A percentile compares a stretch with the other conserved stretches of the same genome.
phyloP scores from a whole-genome alignment of 768 basidiomycete genomes.

The Asterophora lycoperdoides region DNA sequence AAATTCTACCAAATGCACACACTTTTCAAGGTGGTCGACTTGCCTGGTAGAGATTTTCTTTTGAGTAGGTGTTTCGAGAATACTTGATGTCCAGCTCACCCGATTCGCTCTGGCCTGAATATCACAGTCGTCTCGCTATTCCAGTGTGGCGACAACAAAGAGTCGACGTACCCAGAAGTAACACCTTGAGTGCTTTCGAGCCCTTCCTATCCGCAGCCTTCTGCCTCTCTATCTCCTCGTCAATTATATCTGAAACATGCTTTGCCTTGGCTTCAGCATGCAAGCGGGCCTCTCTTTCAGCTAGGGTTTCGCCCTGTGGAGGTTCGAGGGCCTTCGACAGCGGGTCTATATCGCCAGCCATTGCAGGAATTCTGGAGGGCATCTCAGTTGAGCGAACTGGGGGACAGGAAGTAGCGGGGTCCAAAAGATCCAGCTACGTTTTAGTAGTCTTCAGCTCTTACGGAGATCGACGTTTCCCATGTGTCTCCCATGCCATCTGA shows the following conservation, averaged over 20 bases:
- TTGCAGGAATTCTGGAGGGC: conserved; percentile 1
- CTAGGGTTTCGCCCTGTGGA: conserved; percentile 45
- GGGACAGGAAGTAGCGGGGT: conserved; percentile 2
- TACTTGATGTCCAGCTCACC: conserved; percentile 40
- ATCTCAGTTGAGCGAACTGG: not conserved
- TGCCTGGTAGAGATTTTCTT: conserved; percentile 40
- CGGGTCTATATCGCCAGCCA: conserved; percentile 39
- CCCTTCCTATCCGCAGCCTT: conserved; percentile 42
- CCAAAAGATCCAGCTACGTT: no score
- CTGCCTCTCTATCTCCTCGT: conserved; percentile 54
- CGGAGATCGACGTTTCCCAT: no score
- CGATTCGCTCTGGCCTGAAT: conserved; percentile 73
- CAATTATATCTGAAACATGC: conserved; percentile 57
- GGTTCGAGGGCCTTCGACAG: conserved; percentile 45
- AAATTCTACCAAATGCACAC: conserved; percentile 42
- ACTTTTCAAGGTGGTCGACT: conserved; percentile 81
- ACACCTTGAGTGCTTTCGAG: conserved; percentile 51
- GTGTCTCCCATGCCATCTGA: not conserved
- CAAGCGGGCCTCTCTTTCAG: conserved; percentile 43
- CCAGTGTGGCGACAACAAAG: not conserved
- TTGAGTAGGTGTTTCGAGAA: not conserved
- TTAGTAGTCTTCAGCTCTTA: no score
- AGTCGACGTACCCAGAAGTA: conserved; percentile 49
- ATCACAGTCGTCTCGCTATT: not conserved
- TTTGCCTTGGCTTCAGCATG: conserved; percentile 48